Evolutionary conservation across 805 yeast genomes (phyloP).

Genomic region (Cyberlindnera galapagoensis): DNA sequence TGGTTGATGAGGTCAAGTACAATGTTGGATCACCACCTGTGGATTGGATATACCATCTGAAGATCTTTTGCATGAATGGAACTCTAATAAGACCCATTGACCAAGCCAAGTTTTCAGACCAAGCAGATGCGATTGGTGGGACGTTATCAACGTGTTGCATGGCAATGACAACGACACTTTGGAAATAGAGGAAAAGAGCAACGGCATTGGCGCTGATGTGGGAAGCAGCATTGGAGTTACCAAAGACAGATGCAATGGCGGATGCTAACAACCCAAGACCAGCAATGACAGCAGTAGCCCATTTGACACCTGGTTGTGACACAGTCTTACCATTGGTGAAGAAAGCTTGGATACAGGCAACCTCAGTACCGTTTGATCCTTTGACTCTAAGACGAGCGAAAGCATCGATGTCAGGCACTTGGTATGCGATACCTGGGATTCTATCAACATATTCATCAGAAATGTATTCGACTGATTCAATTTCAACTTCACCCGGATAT

Average conservation of each 20-base stretch:
- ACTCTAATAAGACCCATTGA: conserved; percentile 85
- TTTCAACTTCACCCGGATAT: conserved; percentile 72
- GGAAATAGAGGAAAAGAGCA: conserved; percentile 81
- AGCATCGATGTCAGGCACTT: conserved; percentile 89
- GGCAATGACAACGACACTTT: conserved; percentile 73
- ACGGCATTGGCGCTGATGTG: conserved; percentile 84
- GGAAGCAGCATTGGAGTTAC: conserved; percentile 84
- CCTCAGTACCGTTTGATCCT: conserved; percentile 46
- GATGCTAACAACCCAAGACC: conserved; percentile 82
- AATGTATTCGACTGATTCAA: conserved; percentile 63
- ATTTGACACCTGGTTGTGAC: conserved; percentile 85
- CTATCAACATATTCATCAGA: conserved; percentile 39
- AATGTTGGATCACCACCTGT: conserved; percentile 85
- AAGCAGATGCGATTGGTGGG: conserved; percentile 89
- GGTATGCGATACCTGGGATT: conserved; percentile 82
- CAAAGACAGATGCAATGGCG: conserved; percentile 77
- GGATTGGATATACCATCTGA: conserved; percentile 78
- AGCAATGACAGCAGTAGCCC: conserved; percentile 91
- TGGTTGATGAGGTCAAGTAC: conserved; percentile 52
- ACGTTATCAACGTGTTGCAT: conserved; percentile 82
- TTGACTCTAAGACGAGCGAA: conserved; percentile 65
- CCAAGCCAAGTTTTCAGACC: conserved; percentile 93
- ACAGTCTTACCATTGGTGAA: conserved; percentile 89
- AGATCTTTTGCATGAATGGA: conserved; percentile 75
- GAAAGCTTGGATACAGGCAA: conserved; percentile 91